Conservation (phyloP, 2,329 filamentous ascomycete genomes). For the Beauveria sp. region DNA sequence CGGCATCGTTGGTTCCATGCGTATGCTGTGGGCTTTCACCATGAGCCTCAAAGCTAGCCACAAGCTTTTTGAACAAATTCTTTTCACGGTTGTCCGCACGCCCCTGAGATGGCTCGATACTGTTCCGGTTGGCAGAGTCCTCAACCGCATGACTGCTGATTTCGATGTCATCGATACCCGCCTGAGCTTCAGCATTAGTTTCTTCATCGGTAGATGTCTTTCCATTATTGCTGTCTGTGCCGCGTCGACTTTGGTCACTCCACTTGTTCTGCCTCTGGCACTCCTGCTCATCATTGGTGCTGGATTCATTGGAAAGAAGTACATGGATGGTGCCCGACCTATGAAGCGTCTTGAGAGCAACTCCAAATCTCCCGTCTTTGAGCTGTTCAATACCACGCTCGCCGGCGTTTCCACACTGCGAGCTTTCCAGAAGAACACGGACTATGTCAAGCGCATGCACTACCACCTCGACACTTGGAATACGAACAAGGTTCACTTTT, state of each 20-base stretch:
- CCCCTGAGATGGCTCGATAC: conserved; percentile 77
- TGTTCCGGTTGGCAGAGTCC: conserved; percentile 65
- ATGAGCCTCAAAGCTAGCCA: conserved; percentile 64
- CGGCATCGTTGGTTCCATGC: conserved; percentile 51
- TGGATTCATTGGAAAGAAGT: conserved; percentile 50
- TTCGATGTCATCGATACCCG: conserved; percentile 66
- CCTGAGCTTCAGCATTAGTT: conserved; percentile 55
- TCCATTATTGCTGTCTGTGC: conserved; percentile 58
- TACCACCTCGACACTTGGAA: conserved; percentile 60
- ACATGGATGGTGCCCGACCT: conserved; percentile 64
- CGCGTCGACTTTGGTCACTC: conserved; percentile 61
- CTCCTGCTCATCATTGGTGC: conserved; percentile 49
- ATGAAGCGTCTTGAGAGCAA: conserved; percentile 71
- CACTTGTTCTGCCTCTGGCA: conserved; percentile 56
- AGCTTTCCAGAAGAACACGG: conserved; percentile 60
- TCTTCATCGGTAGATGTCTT: conserved; percentile 52
- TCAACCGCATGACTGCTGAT: conserved; percentile 73
- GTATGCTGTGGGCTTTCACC: conserved; percentile 55
- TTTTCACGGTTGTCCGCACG: conserved; percentile 59
- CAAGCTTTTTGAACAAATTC: conserved; percentile 57
- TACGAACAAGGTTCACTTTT: conserved; percentile 58
- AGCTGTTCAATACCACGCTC: conserved; percentile 68
- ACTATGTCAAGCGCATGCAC: conserved; percentile 65
- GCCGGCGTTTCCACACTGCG: conserved; percentile 68
- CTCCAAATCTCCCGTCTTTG: conserved; percentile 71